These are phyloP conservation scores for Taxillus chinensis DNA, from an alignment of 164 flowering plant species.

Conservation along the genomic window DNA sequence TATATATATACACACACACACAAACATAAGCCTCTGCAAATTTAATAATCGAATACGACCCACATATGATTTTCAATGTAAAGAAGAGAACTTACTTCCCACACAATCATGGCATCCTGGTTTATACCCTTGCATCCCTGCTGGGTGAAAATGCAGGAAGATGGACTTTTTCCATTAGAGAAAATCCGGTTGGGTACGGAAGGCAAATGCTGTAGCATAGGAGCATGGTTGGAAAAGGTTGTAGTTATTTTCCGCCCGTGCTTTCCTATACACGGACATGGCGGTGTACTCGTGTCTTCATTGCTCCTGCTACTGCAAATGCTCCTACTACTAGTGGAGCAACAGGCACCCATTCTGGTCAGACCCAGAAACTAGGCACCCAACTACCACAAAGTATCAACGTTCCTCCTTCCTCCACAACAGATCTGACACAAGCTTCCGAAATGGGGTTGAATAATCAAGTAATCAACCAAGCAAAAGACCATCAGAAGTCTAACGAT, in stretches of 20 bases:
- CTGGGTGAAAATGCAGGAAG: slow-evolving; percentile 80
- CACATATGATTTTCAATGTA: neutral
- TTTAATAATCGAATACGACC: neutral
- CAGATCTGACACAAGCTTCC: slow-evolving; percentile 18
- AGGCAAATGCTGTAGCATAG: slow-evolving; percentile 47
- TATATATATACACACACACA: neutral
- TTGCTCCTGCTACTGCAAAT: slow-evolving; percentile 26
- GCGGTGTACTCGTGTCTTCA: slow-evolving; percentile 24
- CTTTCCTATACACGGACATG: slow-evolving; percentile 27
- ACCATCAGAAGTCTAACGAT: slow-evolving; percentile 19
- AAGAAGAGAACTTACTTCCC: slow-evolving; percentile 59
- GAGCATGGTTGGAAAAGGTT: slow-evolving; percentile 41
- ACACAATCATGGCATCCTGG: slow-evolving; percentile 93
- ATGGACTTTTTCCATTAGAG: slow-evolving; percentile 62
- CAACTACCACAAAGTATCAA: slow-evolving; percentile 4
- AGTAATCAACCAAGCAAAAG: slow-evolving; percentile 22
- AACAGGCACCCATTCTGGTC: slow-evolving; percentile 66
- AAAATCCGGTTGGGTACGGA: slow-evolving; percentile 60
- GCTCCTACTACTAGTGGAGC: slow-evolving; percentile 41
- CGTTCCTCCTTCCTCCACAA: slow-evolving; percentile 12
- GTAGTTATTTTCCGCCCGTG: slow-evolving; percentile 31
- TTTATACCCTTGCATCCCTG: slow-evolving; percentile 93
- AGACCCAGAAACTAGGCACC: slow-evolving; percentile 23
- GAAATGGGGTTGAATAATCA: slow-evolving; percentile 12
- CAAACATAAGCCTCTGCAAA: neutral